These are phyloP conservation scores for Chaetomidium leptoderma DNA, from an alignment of 495 filamentous ascomycete species.

Conservation along the genomic window DNA sequence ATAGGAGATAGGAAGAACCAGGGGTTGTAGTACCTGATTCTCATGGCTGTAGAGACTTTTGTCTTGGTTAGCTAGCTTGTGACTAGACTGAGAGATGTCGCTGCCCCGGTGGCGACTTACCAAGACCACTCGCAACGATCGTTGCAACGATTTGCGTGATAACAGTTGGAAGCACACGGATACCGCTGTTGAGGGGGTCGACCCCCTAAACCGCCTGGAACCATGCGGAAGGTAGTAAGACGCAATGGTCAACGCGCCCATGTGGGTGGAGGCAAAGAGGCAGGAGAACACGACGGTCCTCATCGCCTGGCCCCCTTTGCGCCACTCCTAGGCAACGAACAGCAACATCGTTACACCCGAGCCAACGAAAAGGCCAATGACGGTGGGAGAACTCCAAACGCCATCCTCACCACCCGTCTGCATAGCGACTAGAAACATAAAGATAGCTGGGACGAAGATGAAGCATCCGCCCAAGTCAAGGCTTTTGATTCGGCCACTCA, in stretches of 20 bases:
- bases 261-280: conserved; percentile 22
- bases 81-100: too few species aligned
- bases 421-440: conserved; percentile 51
- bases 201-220: conserved; percentile 56
- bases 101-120: too few species aligned
- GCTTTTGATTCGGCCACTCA: conserved; percentile 19
- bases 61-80: too few species aligned
- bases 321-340: conserved; percentile 44
- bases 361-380: conserved; percentile 47
- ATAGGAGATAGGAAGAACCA: conserved; percentile 19
- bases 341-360: conserved; percentile 33
- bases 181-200: conserved; percentile 43
- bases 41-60: conserved; percentile 4
- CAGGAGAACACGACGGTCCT: conserved; percentile 19
- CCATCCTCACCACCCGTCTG: conserved; percentile 44
- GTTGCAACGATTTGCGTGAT: conserved; percentile 22
- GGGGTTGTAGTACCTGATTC: conserved; percentile 18
- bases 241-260: conserved; percentile 26
- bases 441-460: conserved; percentile 36
- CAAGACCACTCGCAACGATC: neutral
- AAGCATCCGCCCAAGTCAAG: conserved; percentile 26
- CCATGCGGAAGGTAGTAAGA: conserved; percentile 58
- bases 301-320: conserved; percentile 44
- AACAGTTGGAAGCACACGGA: conserved; percentile 44
- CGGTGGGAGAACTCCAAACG: conserved; percentile 43